phyloP scores from a whole-genome alignment of 768 basidiomycete species.

The Leccinum imitatum region DNA sequence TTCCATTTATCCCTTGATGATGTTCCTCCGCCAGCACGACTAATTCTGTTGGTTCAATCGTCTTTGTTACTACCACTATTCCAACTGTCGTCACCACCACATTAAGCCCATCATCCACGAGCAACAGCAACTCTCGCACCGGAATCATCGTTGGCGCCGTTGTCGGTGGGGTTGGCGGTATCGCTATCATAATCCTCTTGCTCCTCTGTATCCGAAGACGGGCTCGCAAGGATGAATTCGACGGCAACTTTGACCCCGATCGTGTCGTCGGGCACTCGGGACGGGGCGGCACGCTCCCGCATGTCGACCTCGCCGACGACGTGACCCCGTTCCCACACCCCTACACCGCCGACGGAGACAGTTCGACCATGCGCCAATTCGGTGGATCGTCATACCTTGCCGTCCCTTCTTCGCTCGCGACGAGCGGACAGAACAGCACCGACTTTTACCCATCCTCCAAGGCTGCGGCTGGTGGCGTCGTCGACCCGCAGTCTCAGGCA shows the following conservation, averaged over 20 bases:
- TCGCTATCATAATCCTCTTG: constrained; percentile 30
- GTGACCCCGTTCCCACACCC: constrained; percentile 24
- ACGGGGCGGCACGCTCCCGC: constrained; percentile 26
- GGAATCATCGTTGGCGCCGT: constrained; percentile 53
- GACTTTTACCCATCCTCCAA: constrained; percentile 11
- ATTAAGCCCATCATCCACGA: not conserved
- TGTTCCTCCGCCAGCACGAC: constrained; percentile 19
- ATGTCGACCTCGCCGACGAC: constrained; percentile 31
- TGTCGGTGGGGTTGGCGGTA: constrained; percentile 44
- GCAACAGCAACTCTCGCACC: constrained; percentile 18
- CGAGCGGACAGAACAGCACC: constrained; percentile 2
- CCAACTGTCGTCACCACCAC: constrained; percentile 18
- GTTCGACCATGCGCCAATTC: constrained; percentile 26
- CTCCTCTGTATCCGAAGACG: constrained; percentile 31
- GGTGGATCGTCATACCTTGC: constrained; percentile 12
- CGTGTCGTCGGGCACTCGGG: constrained; percentile 34
- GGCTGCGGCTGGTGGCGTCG: not conserved
- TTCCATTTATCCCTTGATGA: not conserved
- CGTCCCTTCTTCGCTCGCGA: constrained; percentile 2
- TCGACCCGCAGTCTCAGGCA: constrained; percentile 11
- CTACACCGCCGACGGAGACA: constrained; percentile 4
- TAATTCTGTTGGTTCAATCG: constrained; percentile 19
- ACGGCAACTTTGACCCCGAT: constrained; percentile 52
- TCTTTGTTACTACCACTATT: constrained; percentile 18
- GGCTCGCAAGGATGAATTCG: constrained; percentile 40